phyloP scores from a whole-genome alignment of 2,329 filamentous ascomycete species.

The Arthroderma sp. region DNA sequence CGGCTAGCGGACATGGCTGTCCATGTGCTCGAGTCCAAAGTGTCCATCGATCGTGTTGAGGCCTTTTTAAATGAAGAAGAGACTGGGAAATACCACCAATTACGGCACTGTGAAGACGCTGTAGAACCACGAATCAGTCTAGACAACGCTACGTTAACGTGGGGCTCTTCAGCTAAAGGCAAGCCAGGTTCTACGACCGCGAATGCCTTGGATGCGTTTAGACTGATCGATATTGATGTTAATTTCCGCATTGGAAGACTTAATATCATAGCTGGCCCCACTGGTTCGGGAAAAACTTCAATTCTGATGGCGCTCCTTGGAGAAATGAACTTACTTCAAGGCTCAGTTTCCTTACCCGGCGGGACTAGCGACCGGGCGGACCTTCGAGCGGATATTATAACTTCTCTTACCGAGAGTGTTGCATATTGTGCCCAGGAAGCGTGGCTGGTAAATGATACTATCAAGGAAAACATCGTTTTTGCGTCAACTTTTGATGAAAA shows the following conservation, averaged over 20 bases:
- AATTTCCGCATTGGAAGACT: constrained; percentile 74
- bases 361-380: constrained; percentile 69
- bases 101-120: constrained; percentile 55
- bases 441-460: constrained; percentile 91
- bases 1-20: constrained; percentile 98
- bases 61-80: constrained; percentile 88
- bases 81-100: constrained; percentile 85
- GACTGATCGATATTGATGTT: constrained; percentile 68
- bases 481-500: constrained; percentile 65
- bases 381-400: constrained; percentile 65
- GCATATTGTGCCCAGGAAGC: constrained; percentile 95
- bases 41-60: constrained; percentile 92
- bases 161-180: constrained; percentile 54
- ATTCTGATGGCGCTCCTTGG: constrained; percentile 89
- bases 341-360: constrained; percentile 72
- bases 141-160: constrained; percentile 71
- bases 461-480: constrained; percentile 93
- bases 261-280: constrained; percentile 86
- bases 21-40: constrained; percentile 92
- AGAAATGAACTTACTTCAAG: constrained; percentile 80
- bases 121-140: constrained; percentile 71
- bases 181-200: constrained; percentile 38
- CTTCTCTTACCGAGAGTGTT: constrained; percentile 76
- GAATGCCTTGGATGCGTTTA: constrained; percentile 62
- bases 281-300: constrained; percentile 90